Conservation (phyloP, 2,329 filamentous ascomycete genomes). For the Penicillium sp. region DNA sequence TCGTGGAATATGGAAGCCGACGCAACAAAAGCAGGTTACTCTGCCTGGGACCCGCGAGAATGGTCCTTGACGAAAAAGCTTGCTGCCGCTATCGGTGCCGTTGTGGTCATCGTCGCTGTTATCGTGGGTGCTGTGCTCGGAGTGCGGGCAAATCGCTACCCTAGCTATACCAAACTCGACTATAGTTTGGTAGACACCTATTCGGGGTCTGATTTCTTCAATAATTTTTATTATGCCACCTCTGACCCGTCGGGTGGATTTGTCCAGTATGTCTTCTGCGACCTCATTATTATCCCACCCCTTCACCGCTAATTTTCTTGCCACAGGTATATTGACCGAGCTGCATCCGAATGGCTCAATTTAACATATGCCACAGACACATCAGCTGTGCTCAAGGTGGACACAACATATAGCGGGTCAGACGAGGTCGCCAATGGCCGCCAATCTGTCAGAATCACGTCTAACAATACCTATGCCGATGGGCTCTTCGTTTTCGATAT, state of each 20-base stretch:
- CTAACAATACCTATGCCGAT: constrained; percentile 57
- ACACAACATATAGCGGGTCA: constrained; percentile 2
- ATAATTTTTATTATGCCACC: constrained; percentile 45
- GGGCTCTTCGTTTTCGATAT: constrained; percentile 67
- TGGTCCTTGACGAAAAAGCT: background rate
- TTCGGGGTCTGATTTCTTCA: constrained; percentile 40
- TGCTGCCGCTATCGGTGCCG: constrained; percentile 11
- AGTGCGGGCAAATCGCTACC: constrained; percentile 38
- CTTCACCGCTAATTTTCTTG: background rate
- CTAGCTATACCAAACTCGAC: constrained; percentile 27
- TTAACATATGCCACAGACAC: constrained; percentile 57
- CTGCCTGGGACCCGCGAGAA: background rate
- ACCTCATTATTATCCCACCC: background rate
- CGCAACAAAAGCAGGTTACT: background rate
- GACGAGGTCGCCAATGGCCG: constrained; percentile 59
- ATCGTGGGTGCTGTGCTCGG: constrained; percentile 44
- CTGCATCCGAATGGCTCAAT: constrained; percentile 39
- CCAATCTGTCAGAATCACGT: constrained; percentile 62
- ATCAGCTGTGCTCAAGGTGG: constrained; percentile 56
- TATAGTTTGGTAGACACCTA: constrained; percentile 41
- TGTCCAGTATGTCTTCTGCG: constrained; percentile 39
- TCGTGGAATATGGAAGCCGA: background rate
- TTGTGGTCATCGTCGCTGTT: constrained; percentile 40
- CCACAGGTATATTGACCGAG: background rate
- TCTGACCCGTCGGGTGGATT: constrained; percentile 43